A percentile compares a stretch with the other conserved stretches of the same genome.
phyloP scores from a whole-genome alignment of 1,284 basidiomycete species.

The Stereum hirsutum region DNA sequence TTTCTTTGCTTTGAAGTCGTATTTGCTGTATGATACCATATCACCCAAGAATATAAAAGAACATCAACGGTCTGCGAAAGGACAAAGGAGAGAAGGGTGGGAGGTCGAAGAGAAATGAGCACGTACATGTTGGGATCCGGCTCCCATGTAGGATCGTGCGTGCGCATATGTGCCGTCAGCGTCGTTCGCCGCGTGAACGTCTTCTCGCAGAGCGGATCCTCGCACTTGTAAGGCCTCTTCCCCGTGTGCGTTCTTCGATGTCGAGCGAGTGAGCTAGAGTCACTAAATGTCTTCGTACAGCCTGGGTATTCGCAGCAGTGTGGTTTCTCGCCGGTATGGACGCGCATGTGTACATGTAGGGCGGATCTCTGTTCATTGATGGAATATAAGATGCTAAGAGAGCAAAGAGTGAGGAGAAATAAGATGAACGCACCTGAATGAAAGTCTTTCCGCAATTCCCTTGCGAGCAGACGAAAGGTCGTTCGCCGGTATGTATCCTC shows the following conservation, averaged over 20 bases:
- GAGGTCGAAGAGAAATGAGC: constrained; percentile 3
- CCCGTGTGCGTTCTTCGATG: constrained; percentile 84
- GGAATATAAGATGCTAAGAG: constrained; percentile 9
- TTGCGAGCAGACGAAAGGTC: constrained; percentile 69
- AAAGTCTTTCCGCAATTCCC: constrained; percentile 75
- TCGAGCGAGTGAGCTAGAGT: constrained; percentile 81
- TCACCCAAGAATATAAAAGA: too few relatives aligned
- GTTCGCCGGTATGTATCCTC: constrained; percentile 85
- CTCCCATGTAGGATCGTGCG: constrained; percentile 73
- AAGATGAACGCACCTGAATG: constrained; percentile 53
- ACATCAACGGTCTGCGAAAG: too few relatives aligned
- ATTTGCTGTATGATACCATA: constrained; percentile 39
- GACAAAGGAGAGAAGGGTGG: not conserved
- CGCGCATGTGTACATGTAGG: constrained; percentile 76
- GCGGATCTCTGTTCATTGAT: constrained; percentile 57
- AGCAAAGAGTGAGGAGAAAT: constrained; percentile 4
- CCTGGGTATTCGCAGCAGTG: constrained; percentile 81
- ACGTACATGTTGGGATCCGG: constrained; percentile 73
- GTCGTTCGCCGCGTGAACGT: constrained; percentile 79
- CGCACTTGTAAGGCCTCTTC: constrained; percentile 74
- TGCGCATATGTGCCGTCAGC: constrained; percentile 73
- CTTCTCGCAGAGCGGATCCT: constrained; percentile 72
- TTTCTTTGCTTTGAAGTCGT: constrained; percentile 66
- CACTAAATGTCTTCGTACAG: constrained; percentile 78
- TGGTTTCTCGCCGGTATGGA: constrained; percentile 86